These are phyloP conservation scores for Pulveroboletus sp. DNA, from an alignment of 768 basidiomycete species.

Conservation along the genomic window DNA sequence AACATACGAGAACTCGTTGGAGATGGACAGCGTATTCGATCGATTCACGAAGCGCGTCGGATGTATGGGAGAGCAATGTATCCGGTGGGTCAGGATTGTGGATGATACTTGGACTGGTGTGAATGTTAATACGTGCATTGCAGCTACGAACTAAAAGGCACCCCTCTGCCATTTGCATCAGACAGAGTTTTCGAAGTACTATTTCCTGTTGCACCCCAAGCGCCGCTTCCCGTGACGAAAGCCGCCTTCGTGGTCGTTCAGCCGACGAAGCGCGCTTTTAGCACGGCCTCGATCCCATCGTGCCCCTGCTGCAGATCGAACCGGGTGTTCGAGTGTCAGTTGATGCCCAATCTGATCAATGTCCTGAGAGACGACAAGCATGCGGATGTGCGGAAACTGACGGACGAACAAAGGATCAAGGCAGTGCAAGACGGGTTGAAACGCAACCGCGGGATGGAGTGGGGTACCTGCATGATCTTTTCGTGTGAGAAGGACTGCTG, in stretches of 20 bases:
- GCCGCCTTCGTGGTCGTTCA: constrained; percentile 53
- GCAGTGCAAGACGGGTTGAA: constrained; percentile 57
- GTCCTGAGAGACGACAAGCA: constrained; percentile 45
- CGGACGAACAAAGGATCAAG: constrained; percentile 69
- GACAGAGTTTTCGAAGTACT: constrained; percentile 69
- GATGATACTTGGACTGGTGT: neutral
- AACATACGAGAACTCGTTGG: constrained; percentile 75
- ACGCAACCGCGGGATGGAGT: constrained; percentile 75
- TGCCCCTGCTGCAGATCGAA: constrained; percentile 68
- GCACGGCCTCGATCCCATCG: constrained; percentile 48
- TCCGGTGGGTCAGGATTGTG: constrained; percentile 53
- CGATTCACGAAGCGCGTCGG: constrained; percentile 72
- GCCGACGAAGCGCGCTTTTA: constrained; percentile 50
- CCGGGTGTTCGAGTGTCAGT: constrained; percentile 87
- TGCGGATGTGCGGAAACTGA: constrained; percentile 35
- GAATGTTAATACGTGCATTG: neutral
- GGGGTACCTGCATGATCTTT: constrained; percentile 91
- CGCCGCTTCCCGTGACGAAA: constrained; percentile 55
- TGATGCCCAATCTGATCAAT: constrained; percentile 93
- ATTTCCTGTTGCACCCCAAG: constrained; percentile 57
- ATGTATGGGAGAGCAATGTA: constrained; percentile 77
- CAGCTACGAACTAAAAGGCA: constrained; percentile 87
- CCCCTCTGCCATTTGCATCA: constrained; percentile 82
- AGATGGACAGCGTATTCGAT: constrained; percentile 85
- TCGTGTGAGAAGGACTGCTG: constrained; percentile 84